Conservation (phyloP, 2,329 filamentous ascomycete genomes). For the Epichloe gansuensis region DNA sequence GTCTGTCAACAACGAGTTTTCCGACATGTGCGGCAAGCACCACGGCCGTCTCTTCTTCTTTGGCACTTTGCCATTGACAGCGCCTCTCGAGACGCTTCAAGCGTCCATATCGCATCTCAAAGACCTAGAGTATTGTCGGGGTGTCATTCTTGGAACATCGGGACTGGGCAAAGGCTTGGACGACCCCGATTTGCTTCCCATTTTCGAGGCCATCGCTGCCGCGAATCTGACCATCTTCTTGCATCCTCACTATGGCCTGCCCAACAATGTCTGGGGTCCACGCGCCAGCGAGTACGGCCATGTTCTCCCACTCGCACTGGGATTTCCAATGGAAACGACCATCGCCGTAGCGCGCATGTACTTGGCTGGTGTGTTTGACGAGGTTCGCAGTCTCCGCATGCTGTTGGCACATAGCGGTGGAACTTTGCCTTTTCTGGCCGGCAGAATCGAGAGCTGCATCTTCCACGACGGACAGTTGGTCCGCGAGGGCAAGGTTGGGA, state of each 20-base stretch:
- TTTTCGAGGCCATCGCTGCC: constrained; percentile 58
- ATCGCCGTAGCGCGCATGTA: constrained; percentile 83
- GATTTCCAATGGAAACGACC: constrained; percentile 86
- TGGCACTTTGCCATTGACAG: constrained; percentile 67
- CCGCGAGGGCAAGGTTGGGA: constrained; percentile 42
- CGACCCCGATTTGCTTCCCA: constrained; percentile 57
- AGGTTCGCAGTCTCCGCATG: constrained; percentile 55
- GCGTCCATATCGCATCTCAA: constrained; percentile 52
- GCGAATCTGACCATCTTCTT: constrained; percentile 61
- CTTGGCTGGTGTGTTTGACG: constrained; percentile 74
- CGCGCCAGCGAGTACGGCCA: constrained; percentile 67
- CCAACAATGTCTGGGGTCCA: constrained; percentile 66
- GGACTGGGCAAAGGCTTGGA: constrained; percentile 73
- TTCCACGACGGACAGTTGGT: constrained; percentile 68
- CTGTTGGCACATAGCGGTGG: constrained; percentile 82
- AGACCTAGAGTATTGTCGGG: constrained; percentile 55
- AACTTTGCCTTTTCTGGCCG: constrained; percentile 78
- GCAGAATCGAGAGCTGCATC: constrained; percentile 79
- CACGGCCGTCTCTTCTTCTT: constrained; percentile 70
- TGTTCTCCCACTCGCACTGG: constrained; percentile 72
- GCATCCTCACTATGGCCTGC: constrained; percentile 86
- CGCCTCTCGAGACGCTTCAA: constrained; percentile 47
- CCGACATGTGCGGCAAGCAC: constrained; percentile 54
- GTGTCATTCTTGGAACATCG: constrained; percentile 79
- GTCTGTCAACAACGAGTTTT: constrained; percentile 67